Conservation (phyloP, 2,329 filamentous ascomycete species). For the Aspergillus aculeatinus region DNA sequence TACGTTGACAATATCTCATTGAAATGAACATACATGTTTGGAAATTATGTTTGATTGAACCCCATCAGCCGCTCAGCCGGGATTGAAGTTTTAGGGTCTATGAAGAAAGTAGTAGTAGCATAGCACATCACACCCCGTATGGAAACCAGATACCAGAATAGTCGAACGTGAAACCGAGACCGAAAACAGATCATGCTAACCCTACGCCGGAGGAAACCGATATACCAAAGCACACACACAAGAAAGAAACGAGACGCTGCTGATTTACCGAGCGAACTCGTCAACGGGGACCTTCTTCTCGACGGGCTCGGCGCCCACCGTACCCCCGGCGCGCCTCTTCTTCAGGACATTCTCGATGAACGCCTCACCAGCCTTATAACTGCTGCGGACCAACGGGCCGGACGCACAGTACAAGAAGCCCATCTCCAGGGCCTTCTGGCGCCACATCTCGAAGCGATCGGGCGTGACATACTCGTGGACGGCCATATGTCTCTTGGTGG, state of each 20-base stretch:
- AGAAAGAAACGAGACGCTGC: background rate
- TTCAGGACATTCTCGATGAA: conserved; percentile 98
- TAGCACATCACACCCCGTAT: background rate
- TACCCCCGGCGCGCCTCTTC: conserved; percentile 58
- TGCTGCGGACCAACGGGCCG: conserved; percentile 87
- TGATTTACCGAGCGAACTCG: conserved; percentile 28
- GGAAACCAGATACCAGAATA: background rate
- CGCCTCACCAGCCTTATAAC: conserved; percentile 96
- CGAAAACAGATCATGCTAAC: conserved; percentile 4
- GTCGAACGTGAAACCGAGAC: background rate
- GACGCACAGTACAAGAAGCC: conserved; percentile 96
- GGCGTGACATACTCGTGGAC: conserved; percentile 95
- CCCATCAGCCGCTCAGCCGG: background rate
- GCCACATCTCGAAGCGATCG: conserved; percentile 87
- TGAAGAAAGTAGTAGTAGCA: background rate
- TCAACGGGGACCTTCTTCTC: conserved; percentile 27
- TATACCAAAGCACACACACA: background rate
- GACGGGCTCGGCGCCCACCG: conserved; percentile 26
- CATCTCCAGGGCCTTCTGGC: conserved; percentile 83
- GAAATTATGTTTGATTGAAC: background rate
- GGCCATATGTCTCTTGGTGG: conserved; percentile 95
- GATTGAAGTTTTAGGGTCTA: background rate
- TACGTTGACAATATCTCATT: background rate
- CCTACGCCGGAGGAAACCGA: conserved; percentile 12
- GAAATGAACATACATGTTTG: background rate